Percentiles rank a stretch among this genome's conserved stretches.
These are phyloP conservation scores for Chaetomiaceae sp. DNA, from an alignment of 2,329 filamentous ascomycete genomes.

Conservation along the genomic window DNA sequence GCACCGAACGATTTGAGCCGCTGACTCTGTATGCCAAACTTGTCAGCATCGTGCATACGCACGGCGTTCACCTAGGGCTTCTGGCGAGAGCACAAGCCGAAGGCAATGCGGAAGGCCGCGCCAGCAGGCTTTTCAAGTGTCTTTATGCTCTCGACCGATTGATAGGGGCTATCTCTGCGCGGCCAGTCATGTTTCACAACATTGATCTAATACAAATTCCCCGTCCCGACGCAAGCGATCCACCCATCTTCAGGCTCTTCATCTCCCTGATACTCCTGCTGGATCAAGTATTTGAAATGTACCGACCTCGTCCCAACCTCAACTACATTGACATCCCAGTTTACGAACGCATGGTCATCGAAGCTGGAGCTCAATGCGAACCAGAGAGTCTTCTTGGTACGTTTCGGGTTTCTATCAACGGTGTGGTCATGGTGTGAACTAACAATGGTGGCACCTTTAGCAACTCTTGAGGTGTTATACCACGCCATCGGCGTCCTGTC, in stretches of 20 bases:
- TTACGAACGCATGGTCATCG: slow-evolving; percentile 53
- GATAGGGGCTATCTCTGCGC: slow-evolving; percentile 55
- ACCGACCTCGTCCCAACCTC: slow-evolving; percentile 50
- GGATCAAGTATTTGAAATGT: slow-evolving; percentile 56
- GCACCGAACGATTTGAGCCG: slow-evolving; percentile 18
- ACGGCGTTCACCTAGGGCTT: slow-evolving; percentile 23
- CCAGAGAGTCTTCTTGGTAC: slow-evolving; percentile 47
- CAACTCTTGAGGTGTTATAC: slow-evolving; percentile 59
- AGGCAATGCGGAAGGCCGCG: background rate
- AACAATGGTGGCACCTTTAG: slow-evolving; percentile 34
- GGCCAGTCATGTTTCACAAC: slow-evolving; percentile 57
- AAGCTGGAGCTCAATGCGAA: slow-evolving; percentile 48
- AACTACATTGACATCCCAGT: slow-evolving; percentile 52
- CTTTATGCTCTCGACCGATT: slow-evolving; percentile 51
- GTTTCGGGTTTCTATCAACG: too few relatives aligned
- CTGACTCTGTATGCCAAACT: slow-evolving; percentile 17
- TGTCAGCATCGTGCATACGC: slow-evolving; percentile 21
- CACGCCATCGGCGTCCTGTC: slow-evolving; percentile 61
- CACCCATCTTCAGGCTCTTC: slow-evolving; percentile 54
- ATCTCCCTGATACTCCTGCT: slow-evolving; percentile 52
- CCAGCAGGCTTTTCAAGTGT: slow-evolving; percentile 22
- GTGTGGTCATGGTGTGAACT: too few relatives aligned
- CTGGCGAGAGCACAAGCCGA: slow-evolving; percentile 4
- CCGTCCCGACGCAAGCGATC: slow-evolving; percentile 46
- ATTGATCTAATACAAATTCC: slow-evolving; percentile 54